Conservation (phyloP, 78 protist genomes). For the Planoprotostelium fungivorum region DNA sequence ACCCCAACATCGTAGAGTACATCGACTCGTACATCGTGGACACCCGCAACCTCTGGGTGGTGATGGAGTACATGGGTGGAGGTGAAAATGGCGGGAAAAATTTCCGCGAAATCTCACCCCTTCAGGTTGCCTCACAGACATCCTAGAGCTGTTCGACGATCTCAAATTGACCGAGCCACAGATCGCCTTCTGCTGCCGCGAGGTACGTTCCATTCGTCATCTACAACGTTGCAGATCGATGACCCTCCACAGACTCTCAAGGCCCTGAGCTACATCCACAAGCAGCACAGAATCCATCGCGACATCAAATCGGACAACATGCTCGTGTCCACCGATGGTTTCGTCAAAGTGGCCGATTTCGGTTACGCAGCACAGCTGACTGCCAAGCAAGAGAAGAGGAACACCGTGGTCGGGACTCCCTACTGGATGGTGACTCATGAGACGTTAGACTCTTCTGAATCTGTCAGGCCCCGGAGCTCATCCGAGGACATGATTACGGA, state of each 20-base stretch:
- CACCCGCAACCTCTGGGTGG: slow-evolving; percentile 83
- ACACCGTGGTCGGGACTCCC: slow-evolving; percentile 93
- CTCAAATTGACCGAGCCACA: slow-evolving; percentile 69
- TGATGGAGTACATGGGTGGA: slow-evolving; percentile 90
- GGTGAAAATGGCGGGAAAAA: slow-evolving; percentile 21
- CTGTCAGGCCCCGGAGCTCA: slow-evolving; percentile 19
- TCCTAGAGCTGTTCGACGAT: slow-evolving; percentile 50
- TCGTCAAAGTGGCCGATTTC: slow-evolving; percentile 87
- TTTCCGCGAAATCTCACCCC: neutral
- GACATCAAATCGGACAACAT: slow-evolving; percentile 93
- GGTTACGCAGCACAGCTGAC: slow-evolving; percentile 93
- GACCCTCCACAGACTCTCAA: slow-evolving; percentile 22
- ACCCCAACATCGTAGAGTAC: slow-evolving; percentile 64
- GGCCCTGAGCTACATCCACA: slow-evolving; percentile 79
- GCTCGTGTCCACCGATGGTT: slow-evolving; percentile 73
- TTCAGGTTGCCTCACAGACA: slow-evolving; percentile 71
- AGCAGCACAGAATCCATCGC: slow-evolving; percentile 83
- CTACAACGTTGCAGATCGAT: neutral
- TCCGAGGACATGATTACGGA: slow-evolving; percentile 85
- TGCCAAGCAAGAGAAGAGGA: slow-evolving; percentile 69
- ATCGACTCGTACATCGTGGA: slow-evolving; percentile 45
- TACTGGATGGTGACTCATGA: slow-evolving; percentile 91
- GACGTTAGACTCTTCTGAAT: neutral
- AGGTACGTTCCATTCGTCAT: slow-evolving; percentile 10
- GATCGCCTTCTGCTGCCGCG: slow-evolving; percentile 69